Evolutionary conservation across 2,329 filamentous ascomycete species (phyloP), one percentile per base, ranked within the genome.

Genomic region (Cordyceps tenuipes): DNA sequence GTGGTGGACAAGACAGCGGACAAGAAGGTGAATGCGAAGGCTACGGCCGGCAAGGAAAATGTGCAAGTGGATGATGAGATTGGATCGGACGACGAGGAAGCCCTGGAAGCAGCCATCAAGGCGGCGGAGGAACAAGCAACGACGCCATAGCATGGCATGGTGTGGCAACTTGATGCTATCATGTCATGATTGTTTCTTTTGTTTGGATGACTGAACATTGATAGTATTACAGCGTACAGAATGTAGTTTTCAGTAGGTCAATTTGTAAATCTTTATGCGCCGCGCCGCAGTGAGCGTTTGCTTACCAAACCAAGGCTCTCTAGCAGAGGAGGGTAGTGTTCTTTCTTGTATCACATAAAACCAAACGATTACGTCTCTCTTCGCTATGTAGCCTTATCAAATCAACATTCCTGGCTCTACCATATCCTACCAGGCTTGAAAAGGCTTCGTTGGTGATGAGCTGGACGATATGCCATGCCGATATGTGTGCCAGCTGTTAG

Each of bases 41-140:
- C 15, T 57, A 63, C 15, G 60, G 62, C 15, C 64, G 59, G 53
- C 7, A 57, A 51, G 31, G 54, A 62, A 34, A 57, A 62, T 15
- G 59, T 50, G 10, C 47, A 56, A 26, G 19, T 58, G 17, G 64
- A 62, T 21, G 70, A 67, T 34, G 70, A 73, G 7, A 66, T 68
- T n/a, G 69, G 66, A 34, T 68, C 72, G 3, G 72, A 74, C 48
- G 73, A 74, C 29, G 72, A 75, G 57, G 72, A 70, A 43, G 72
- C 71, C 13, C 62, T 75, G 3, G 71, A 72, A 44, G 73, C 74
- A 62, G 72, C 70, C 12, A 62, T 75, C 46, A 69, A 63, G 50
- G 52, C 70, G 31, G 68, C 71, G 5, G 71, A 73, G 50, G 65
- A 70, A 52, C 60, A 60, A 21, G 43, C 46, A 7, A 52, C 31